Percentiles rank a stretch among this genome's conserved stretches.
Evolutionary conservation across 257 asterid species (phyloP).

Genomic region (Solanum ahanhuiri): DNA sequence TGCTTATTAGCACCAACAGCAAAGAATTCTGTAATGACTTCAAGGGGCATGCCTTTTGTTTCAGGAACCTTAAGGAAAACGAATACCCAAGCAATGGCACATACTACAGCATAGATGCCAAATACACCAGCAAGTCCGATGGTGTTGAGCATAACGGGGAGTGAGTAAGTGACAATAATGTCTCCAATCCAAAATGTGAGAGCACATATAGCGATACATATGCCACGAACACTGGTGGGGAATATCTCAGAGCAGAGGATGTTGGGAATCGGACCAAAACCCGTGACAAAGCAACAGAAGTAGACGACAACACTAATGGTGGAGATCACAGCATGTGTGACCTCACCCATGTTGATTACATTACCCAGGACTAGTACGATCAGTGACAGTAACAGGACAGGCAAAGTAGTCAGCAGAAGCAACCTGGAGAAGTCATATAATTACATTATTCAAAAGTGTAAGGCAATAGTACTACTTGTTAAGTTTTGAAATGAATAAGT

Average conservation of each 20-base stretch:
- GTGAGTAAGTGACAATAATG: conserved; percentile 66
- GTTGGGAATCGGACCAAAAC: conserved; percentile 94
- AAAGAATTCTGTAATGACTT: conserved; percentile 83
- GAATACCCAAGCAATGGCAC: conserved; percentile 60
- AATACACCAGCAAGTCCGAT: conserved; percentile 72
- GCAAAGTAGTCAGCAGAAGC: conserved; percentile 75
- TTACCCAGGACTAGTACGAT: conserved; percentile 57
- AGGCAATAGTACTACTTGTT: neutral
- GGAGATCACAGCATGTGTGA: conserved; percentile 60
- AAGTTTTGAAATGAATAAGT: neutral
- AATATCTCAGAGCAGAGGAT: conserved; percentile 94
- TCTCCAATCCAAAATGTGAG: conserved; percentile 83
- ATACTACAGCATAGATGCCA: conserved; percentile 63
- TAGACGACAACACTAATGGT: conserved; percentile 68
- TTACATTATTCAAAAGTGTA: neutral
- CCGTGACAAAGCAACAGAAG: conserved; percentile 90
- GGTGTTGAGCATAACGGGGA: conserved; percentile 66
- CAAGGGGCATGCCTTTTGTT: conserved; percentile 95
- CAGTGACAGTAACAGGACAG: conserved; percentile 54
- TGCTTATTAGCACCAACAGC: conserved; percentile 75
- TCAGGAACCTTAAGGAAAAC: conserved; percentile 80
- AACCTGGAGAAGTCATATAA: conserved; percentile 4
- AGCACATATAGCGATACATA: conserved; percentile 93
- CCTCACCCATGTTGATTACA: conserved; percentile 38
- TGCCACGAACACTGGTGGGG: conserved; percentile 89